These are phyloP conservation scores for Tolypocladium paradoxum DNA, from an alignment of 2,329 filamentous ascomycete genomes.

Conservation along the genomic window DNA sequence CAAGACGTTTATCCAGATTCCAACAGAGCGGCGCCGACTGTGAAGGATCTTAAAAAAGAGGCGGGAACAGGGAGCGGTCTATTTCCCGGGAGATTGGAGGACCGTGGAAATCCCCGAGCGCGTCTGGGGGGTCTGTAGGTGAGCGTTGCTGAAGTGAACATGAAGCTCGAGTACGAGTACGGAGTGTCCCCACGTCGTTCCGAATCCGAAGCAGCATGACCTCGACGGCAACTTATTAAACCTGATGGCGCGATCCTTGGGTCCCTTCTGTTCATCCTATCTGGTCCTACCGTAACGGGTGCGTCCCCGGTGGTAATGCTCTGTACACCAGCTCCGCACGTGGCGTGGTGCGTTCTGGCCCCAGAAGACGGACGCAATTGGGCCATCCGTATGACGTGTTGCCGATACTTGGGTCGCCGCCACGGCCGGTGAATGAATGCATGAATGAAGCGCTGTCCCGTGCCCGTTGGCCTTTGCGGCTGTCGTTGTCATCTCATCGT, in stretches of 20 bases:
- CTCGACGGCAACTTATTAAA: not conserved
- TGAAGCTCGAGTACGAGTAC: not conserved
- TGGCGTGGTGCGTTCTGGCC: conserved; percentile 1
- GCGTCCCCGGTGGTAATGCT: too few relatives aligned
- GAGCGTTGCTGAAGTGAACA: too few relatives aligned
- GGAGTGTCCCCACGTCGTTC: not conserved
- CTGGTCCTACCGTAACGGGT: not conserved
- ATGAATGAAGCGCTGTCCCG: too few relatives aligned
- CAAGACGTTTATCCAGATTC: not conserved
- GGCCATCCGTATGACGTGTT: not conserved
- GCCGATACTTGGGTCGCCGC: not conserved
- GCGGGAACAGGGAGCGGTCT: not conserved
- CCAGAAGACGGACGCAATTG: not conserved
- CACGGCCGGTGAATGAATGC: too few relatives aligned
- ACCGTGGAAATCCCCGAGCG: not conserved
- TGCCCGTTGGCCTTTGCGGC: not conserved
- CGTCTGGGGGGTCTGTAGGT: not conserved
- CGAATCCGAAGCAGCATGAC: not conserved
- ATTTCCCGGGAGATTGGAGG: conserved; percentile 1
- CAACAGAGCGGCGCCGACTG: not conserved
- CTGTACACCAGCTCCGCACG: not conserved
- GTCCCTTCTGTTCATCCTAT: conserved; percentile 1
- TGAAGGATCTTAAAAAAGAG: conserved; percentile 1
- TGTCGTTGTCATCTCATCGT: not conserved
- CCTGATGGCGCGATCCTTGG: not conserved